A percentile compares a stretch with the other conserved stretches of the same genome.
phyloP scores from a whole-genome alignment of 176 grass and related monocot species.

The Saccharum spontaneum region DNA sequence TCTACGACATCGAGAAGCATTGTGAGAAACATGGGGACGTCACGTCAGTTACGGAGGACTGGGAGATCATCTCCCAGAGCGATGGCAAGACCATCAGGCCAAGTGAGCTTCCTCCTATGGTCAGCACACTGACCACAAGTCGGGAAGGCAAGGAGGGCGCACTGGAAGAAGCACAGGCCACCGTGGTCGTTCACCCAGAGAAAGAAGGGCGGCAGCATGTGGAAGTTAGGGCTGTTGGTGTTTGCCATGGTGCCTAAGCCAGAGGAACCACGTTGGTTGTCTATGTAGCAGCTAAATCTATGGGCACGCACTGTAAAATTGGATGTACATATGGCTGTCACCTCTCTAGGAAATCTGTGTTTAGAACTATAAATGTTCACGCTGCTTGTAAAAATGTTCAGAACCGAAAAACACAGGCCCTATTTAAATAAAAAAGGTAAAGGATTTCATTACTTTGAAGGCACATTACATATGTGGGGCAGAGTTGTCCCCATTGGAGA shows the following conservation, averaged over 20 bases:
- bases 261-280: not conserved
- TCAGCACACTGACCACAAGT: conserved; percentile 39
- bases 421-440: not conserved
- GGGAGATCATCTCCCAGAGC: conserved; percentile 69
- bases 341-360: not conserved
- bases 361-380: conserved; percentile 11
- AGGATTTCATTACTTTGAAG: not conserved
- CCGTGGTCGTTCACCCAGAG: conserved; percentile 47
- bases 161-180: conserved; percentile 51
- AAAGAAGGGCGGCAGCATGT: conserved; percentile 54
- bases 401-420: not conserved
- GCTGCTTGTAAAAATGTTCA: conserved; percentile 10
- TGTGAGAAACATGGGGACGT: conserved; percentile 38
- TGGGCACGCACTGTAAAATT: not conserved
- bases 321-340: conserved; percentile 19
- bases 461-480: not conserved
- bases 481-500: not conserved
- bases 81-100: conserved; percentile 8
- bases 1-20: conserved; percentile 54
- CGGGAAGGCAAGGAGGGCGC: conserved; percentile 37
- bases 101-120: conserved; percentile 57
- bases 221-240: conserved; percentile 56
- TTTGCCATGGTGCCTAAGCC: conserved; percentile 38
- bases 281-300: not conserved
- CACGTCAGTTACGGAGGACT: conserved; percentile 64